Conservation (phyloP, 129 eudicot species). For the Glebionis coronaria region DNA sequence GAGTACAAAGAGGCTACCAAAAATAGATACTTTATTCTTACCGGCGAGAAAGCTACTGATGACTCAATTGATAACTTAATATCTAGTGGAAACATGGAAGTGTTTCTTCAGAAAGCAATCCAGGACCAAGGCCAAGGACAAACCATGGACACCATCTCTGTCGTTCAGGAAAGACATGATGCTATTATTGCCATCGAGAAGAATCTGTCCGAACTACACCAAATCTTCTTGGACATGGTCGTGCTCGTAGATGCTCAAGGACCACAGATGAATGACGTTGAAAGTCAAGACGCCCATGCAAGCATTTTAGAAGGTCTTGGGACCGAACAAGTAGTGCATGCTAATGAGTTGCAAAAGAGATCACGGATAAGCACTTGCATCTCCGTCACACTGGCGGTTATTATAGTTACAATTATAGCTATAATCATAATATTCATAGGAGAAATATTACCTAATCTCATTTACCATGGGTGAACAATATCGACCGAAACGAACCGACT, state of each 20-base stretch:
- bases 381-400: slow-evolving; percentile 40
- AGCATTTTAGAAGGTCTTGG: slow-evolving; percentile 75
- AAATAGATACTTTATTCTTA: slow-evolving; percentile 76
- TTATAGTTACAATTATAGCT: slow-evolving; percentile 22
- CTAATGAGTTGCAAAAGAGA: slow-evolving; percentile 57
- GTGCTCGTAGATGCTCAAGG: slow-evolving; percentile 85
- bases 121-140: slow-evolving; percentile 82
- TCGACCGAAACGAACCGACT: too few relatives aligned
- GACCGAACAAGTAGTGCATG: slow-evolving; percentile 51
- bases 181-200: slow-evolving; percentile 70
- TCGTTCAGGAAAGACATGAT: slow-evolving; percentile 89
- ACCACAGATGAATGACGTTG: slow-evolving; percentile 67
- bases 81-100: slow-evolving; percentile 74
- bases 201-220: slow-evolving; percentile 62
- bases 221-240: slow-evolving; percentile 78
- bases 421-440: too few relatives aligned
- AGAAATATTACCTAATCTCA: too few relatives aligned
- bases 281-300: slow-evolving; percentile 71
- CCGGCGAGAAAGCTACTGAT: slow-evolving; percentile 70
- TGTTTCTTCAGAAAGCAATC: slow-evolving; percentile 75
- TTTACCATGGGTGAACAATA: too few relatives aligned
- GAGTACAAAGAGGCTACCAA: slow-evolving; percentile 76
- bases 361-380: slow-evolving; percentile 59
- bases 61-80: slow-evolving; percentile 63
- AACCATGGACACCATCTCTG: slow-evolving; percentile 66